Evolutionary conservation across 2,329 filamentous ascomycete species (phyloP).

Genomic region (Tolypocladium pustulatum): DNA sequence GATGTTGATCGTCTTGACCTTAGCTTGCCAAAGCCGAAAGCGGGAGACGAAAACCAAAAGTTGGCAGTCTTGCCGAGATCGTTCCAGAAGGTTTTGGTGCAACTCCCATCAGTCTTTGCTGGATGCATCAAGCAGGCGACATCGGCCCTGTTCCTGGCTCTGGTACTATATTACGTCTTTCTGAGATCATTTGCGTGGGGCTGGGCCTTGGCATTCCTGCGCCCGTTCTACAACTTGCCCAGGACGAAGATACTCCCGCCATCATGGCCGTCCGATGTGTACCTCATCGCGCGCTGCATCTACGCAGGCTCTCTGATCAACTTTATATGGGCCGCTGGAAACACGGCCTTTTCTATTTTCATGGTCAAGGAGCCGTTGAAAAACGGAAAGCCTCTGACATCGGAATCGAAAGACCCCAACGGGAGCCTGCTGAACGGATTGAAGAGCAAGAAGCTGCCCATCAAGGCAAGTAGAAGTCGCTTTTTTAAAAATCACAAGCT

Average conservation of each 20-base stretch:
- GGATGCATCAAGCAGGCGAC: slow-evolving; percentile 28
- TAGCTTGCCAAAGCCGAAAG: slow-evolving; percentile 13
- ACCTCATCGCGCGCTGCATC: slow-evolving; percentile 44
- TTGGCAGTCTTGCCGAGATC: slow-evolving; percentile 15
- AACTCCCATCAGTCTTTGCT: slow-evolving; percentile 28
- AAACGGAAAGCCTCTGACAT: slow-evolving; percentile 71
- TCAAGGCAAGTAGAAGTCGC: slow-evolving; percentile 43
- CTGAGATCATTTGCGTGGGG: slow-evolving; percentile 57
- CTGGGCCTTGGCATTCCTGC: slow-evolving; percentile 58
- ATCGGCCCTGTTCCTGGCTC: slow-evolving; percentile 30
- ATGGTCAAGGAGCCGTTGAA: slow-evolving; percentile 75
- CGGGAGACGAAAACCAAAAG: slow-evolving; percentile 10
- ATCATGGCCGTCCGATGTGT: slow-evolving; percentile 46
- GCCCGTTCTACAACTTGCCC: slow-evolving; percentile 65
- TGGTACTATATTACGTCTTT: slow-evolving; percentile 51
- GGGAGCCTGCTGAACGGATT: slow-evolving; percentile 78
- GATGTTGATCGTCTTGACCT: slow-evolving; percentile 60
- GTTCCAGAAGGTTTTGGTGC: slow-evolving; percentile 23
- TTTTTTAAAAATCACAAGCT: background rate
- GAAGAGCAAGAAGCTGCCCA: slow-evolving; percentile 69
- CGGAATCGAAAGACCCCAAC: slow-evolving; percentile 82
- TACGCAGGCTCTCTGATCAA: slow-evolving; percentile 56
- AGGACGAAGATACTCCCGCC: slow-evolving; percentile 54
- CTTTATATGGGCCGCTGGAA: slow-evolving; percentile 67
- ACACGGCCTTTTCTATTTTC: slow-evolving; percentile 69